phyloP scores from a whole-genome alignment of 2,329 filamentous ascomycete species.

The Diaporthe aspalathi region DNA sequence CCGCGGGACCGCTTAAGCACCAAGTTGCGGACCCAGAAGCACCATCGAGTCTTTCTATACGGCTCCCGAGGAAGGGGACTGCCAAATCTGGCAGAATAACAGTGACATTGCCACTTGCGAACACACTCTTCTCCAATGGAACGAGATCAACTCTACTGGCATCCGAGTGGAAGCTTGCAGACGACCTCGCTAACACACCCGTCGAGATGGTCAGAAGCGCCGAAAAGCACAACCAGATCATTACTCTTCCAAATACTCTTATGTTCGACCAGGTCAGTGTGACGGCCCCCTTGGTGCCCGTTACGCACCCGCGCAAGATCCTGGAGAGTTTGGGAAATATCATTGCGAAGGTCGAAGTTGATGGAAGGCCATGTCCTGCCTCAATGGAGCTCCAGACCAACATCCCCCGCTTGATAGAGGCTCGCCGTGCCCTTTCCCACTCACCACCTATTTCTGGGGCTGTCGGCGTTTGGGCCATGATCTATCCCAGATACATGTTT shows the following conservation, averaged over 20 bases:
- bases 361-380: conserved; percentile 65
- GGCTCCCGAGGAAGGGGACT: conserved; percentile 47
- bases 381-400: conserved; percentile 77
- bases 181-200: not conserved
- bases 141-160: conserved; percentile 40
- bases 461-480: conserved; percentile 79
- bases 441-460: conserved; percentile 50
- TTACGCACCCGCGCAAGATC: conserved; percentile 73
- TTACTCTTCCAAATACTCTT: not conserved
- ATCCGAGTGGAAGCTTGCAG: conserved; percentile 33
- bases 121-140: conserved; percentile 79
- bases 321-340: conserved; percentile 82
- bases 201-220: conserved; percentile 12
- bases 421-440: conserved; percentile 45
- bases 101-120: conserved; percentile 75
- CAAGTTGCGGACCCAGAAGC: conserved; percentile 48
- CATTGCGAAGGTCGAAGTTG: conserved; percentile 69
- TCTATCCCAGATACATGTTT: conserved; percentile 59
- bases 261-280: not conserved
- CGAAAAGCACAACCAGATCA: conserved; percentile 26
- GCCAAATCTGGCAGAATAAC: conserved; percentile 44
- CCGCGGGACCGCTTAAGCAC: not conserved
- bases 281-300: conserved; percentile 63
- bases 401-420: conserved; percentile 69
- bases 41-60: conserved; percentile 56